phyloP scores from a whole-genome alignment of 441 rosid species.

The Adansonia rubrostipa region DNA sequence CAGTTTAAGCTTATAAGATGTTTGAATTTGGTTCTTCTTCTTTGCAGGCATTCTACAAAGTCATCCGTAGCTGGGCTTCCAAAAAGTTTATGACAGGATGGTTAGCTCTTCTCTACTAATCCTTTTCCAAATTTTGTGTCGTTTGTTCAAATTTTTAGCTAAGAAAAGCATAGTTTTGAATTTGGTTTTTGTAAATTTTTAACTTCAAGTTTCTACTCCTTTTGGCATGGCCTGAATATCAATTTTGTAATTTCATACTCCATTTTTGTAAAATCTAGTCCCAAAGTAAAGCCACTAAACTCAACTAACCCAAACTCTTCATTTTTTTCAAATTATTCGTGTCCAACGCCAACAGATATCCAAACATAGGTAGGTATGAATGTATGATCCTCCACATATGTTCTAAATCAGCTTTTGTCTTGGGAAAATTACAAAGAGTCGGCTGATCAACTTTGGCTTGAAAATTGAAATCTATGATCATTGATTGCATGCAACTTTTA shows the following conservation, averaged over 20 bases:
- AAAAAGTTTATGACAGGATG: slow-evolving; percentile 88
- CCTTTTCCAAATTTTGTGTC: not conserved
- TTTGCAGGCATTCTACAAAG: slow-evolving; percentile 69
- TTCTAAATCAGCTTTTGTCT: not conserved
- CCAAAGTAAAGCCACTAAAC: not conserved
- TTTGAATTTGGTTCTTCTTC: not conserved
- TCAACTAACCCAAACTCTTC: not conserved
- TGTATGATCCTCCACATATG: too few species aligned
- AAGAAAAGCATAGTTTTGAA: not conserved
- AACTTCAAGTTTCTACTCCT: slow-evolving; percentile 5
- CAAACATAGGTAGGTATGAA: too few species aligned
- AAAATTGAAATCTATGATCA: not conserved
- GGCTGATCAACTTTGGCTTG: not conserved
- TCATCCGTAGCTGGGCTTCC: slow-evolving; percentile 79
- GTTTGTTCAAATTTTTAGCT: not conserved
- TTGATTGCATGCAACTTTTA: not conserved
- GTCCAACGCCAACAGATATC: too few species aligned
- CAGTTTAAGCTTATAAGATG: not conserved
- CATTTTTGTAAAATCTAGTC: not conserved
- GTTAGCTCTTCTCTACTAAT: slow-evolving; percentile 36
- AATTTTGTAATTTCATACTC: not conserved
- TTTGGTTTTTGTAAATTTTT: not conserved
- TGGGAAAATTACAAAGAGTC: not conserved
- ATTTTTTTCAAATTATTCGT: too few species aligned
- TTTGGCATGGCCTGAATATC: not conserved